Evolutionary conservation across 768 basidiomycete species (phyloP).

Genomic region (Lactarius pseudohatsudake): DNA sequence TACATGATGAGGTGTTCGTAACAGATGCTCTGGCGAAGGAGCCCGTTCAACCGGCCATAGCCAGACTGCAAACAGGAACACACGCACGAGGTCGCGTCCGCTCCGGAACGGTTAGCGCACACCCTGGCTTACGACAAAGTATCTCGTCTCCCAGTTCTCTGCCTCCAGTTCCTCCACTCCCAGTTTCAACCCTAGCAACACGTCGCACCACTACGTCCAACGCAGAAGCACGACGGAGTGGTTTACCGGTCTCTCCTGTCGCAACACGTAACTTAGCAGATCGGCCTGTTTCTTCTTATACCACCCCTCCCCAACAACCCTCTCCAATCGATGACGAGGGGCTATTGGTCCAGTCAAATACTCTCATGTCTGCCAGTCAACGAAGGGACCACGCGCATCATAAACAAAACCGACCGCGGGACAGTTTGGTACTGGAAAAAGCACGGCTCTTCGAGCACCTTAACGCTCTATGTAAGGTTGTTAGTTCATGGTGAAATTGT

Average conservation of each 20-base stretch:
- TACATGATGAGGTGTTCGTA: conserved; percentile 18
- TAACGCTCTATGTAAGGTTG: conserved; percentile 36
- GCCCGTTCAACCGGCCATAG: not conserved
- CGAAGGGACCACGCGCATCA: conserved; percentile 11
- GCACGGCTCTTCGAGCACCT: conserved; percentile 21
- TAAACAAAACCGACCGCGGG: conserved; percentile 21
- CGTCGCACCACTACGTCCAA: not conserved
- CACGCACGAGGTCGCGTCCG: conserved; percentile 23
- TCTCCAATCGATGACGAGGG: conserved; percentile 4
- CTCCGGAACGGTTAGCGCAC: conserved; percentile 27
- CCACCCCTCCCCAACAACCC: not conserved
- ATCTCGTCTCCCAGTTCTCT: not conserved
- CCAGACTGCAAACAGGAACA: not conserved
- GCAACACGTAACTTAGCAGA: not conserved
- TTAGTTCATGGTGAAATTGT: conserved; percentile 36
- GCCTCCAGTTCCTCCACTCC: conserved; percentile 31
- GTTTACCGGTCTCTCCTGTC: not conserved
- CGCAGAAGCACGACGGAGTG: not conserved
- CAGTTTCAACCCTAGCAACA: not conserved
- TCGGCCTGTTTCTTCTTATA: not conserved
- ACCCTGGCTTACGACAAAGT: conserved; percentile 26
- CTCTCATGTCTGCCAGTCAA: not conserved
- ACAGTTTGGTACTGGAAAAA: conserved; percentile 31
- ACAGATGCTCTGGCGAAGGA: not conserved
- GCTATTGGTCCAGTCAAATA: conserved; percentile 9